Evolutionary conservation across 768 basidiomycete genomes (phyloP), one percentile per base, ranked within the genome.

Genomic region (Termitomyces sp.): DNA sequence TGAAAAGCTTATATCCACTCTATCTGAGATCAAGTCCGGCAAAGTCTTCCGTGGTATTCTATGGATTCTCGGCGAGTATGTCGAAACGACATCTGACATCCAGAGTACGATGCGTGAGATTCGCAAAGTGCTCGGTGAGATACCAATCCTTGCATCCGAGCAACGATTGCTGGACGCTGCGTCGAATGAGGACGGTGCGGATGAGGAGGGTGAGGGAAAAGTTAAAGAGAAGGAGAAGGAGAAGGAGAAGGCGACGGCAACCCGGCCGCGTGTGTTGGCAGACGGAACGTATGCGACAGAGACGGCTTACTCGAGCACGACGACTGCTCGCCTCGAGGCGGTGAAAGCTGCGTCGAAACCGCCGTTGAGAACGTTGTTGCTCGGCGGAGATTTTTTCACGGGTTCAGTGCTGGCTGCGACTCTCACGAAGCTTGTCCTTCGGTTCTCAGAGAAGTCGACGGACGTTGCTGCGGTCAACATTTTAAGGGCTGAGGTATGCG

Each of bases 231-330:
- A 74, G 37, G 72, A 84, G 29, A 80, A 82, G 58, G 87, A 80
- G 24, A 71, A 74, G 37, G 72, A 84, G 29, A 80, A 82, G 60
- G 78, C 79, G 68, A 69, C 68, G 46, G 72, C 75, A 6, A 78
- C 82, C 10, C 83, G 83, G 67, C 94, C 84, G 7, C 86, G 83
- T 66, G 90, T 98, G 10, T 75, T 97, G 58, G 94, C 94, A 20
- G 97, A 99, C 65, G 97, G 97, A 9, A 98, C 96, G 3, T 98
- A 99, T 68, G 97, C 95, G 0, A 98, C 96, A 5, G 97, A 98
- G 75, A 92, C 92, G 1, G 92, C 92, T 13, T 98, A 87, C 73
- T 85, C 82, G 26, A 82, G 80, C 52, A 71, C 79, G n/a, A 76
- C 75, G 34, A 72, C 81, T 36, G 86, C 86, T 5, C 79, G 80